A percentile compares a stretch with the other conserved stretches of the same genome.
These are phyloP conservation scores for Mortierella sp. DNA, from an alignment of 371 early-diverging fungal species.

Conservation along the genomic window DNA sequence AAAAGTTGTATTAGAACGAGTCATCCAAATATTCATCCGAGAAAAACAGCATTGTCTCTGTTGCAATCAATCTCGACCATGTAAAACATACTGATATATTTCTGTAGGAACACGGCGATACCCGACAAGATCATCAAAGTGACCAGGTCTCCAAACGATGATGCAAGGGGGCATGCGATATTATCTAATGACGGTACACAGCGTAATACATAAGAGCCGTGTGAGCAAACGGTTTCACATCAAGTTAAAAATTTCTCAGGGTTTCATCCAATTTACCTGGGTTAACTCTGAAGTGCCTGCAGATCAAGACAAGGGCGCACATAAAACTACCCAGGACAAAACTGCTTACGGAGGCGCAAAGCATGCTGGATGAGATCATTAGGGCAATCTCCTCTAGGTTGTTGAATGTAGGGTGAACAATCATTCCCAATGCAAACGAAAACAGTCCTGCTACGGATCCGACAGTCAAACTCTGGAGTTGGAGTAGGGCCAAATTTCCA, in stretches of 20 bases:
- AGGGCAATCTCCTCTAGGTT: constrained; percentile 68
- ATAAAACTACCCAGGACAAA: constrained; percentile 80
- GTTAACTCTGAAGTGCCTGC: constrained; percentile 76
- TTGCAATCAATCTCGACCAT: background rate
- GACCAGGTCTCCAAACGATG: constrained; percentile 81
- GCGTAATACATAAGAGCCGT: background rate
- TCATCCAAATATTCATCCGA: no score
- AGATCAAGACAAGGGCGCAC: constrained; percentile 73
- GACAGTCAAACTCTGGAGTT: constrained; percentile 78
- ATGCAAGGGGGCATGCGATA: constrained; percentile 79
- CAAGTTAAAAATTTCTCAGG: no score
- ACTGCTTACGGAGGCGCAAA: constrained; percentile 79
- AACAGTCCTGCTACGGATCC: constrained; percentile 79
- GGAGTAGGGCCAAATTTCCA: constrained; percentile 77
- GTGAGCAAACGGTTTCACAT: background rate
- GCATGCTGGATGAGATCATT: constrained; percentile 76
- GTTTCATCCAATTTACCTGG: constrained; percentile 57
- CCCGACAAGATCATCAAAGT: constrained; percentile 74
- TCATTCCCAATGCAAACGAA: constrained; percentile 70
- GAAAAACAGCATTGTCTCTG: no score
- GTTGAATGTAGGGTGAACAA: constrained; percentile 66
- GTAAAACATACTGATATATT: constrained; percentile 60
- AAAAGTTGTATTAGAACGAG: background rate
- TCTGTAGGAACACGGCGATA: constrained; percentile 62
- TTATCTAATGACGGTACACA: constrained; percentile 57